These are phyloP conservation scores for Letharia lupina DNA, from an alignment of 495 filamentous ascomycete genomes.

Conservation along the genomic window DNA sequence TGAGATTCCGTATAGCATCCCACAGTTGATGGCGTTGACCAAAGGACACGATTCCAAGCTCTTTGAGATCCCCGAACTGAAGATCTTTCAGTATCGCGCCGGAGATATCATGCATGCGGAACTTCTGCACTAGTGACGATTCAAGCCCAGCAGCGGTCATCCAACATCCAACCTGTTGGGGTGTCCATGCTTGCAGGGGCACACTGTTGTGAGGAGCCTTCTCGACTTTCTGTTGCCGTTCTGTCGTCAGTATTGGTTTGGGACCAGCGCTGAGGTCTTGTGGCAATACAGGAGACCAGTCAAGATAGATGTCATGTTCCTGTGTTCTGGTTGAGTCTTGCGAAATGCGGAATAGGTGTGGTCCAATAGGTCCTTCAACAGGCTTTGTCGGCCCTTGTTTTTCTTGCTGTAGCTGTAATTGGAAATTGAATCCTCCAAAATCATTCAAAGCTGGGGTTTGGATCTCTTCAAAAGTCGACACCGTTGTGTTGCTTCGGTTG, in stretches of 20 bases:
- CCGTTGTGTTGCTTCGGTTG: conserved; percentile 60
- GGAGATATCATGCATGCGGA: conserved; percentile 82
- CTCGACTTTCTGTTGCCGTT: conserved; percentile 30
- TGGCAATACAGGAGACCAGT: conserved; percentile 49
- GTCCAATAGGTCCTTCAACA: conserved; percentile 72
- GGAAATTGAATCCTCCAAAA: conserved; percentile 40
- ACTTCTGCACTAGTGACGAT: conserved; percentile 63
- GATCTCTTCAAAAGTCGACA: conserved; percentile 68
- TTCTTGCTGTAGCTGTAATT: conserved; percentile 30
- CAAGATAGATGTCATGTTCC: conserved; percentile 53
- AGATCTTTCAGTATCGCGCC: conserved; percentile 74
- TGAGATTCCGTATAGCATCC: conserved; percentile 68
- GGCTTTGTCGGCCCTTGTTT: conserved; percentile 41
- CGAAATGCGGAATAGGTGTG: conserved; percentile 74
- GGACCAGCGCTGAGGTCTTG: conserved; percentile 20
- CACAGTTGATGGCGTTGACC: conserved; percentile 81
- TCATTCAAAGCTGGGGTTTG: conserved; percentile 55
- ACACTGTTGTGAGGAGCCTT: conserved; percentile 34
- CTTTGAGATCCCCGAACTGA: conserved; percentile 88
- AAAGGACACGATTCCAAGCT: conserved; percentile 87
- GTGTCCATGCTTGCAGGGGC: conserved; percentile 52
- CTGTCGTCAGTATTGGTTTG: conserved; percentile 29
- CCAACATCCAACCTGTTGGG: conserved; percentile 71
- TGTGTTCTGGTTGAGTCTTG: conserved; percentile 32
- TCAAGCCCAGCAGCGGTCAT: conserved; percentile 69